Base-by-base conservation (phyloP, 2,329 filamentous ascomycete genomes). In the Sporothrix brunneoviolacea region DNA sequence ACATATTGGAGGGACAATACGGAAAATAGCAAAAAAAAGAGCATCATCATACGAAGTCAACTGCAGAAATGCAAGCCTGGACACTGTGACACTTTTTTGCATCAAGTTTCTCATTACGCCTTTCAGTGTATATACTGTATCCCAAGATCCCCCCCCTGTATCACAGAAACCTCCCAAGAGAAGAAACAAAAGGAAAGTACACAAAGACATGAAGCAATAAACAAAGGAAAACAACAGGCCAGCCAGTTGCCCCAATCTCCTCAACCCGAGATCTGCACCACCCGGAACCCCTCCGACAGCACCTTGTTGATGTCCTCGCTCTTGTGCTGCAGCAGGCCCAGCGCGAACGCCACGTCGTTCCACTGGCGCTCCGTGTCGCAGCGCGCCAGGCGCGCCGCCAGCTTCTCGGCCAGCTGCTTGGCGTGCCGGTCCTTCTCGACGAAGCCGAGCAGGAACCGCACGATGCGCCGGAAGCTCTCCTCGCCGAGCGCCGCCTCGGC, bases 401-500 rank as follows among this genome's bases (percentile, higher is more conserved):
- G 75, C 68, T 98, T 98, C 55, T 91, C 86, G 0, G 93, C 84
- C 24, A 98, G 77, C 65, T 98, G 91, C 61, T 90, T 93, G 44
- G 93, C 91, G 63, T 98, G 93, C 72, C 96, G 96, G 68, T 98
- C 93, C 91, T 97, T 98, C 64, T 98, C 93, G 57, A 98, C 90
- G 66, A 98, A 98, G 1, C 90, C 89, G 55, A 94, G 83, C 64
- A 98, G 70, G 70, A 98, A 98, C 63, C 89, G 90, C 57, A 98
- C 78, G 53, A 98, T 91, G 54, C 87, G 79, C 65, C 80, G 83
- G 69, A 98, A 84, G 21, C 86, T 82, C 59, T 95, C 89, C 65
- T 96, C 91, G 9, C 89, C 83, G 58, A 98, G 74, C 27, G 75
- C 80, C 48, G 80, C 79, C 59, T 94, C 91, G 0, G 90, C 86